Conservation (phyloP, 345 rosid species). For the Angophora floribunda region DNA sequence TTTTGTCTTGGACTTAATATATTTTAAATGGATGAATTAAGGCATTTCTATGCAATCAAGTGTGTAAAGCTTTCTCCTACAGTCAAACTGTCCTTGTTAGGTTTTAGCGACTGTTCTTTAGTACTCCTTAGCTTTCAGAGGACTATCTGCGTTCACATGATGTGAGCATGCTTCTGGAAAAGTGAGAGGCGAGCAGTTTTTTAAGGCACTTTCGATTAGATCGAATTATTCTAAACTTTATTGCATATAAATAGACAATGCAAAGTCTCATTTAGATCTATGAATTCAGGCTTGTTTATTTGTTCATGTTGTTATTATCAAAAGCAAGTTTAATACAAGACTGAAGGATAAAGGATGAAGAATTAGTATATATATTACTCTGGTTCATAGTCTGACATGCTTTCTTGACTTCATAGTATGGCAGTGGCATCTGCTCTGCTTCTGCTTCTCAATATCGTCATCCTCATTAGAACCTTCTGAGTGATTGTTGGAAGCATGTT, state of each 20-base stretch:
- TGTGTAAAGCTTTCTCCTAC: neutral
- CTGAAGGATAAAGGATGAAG: neutral
- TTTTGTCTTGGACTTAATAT: neutral
- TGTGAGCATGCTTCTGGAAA: neutral
- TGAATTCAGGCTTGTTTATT: neutral
- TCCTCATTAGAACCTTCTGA: neutral
- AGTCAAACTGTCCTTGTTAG: neutral
- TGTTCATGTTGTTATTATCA: neutral
- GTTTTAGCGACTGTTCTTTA: neutral
- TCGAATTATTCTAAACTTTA: neutral
- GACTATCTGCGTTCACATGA: neutral
- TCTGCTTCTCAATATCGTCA: neutral
- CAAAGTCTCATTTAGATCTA: neutral
- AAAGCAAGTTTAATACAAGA: neutral
- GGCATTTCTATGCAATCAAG: neutral
- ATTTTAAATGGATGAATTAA: neutral
- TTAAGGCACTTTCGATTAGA: neutral
- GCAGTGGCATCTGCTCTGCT: neutral
- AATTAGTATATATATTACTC: neutral
- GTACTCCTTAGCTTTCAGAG: neutral
- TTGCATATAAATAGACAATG: neutral
- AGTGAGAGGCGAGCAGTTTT: neutral
- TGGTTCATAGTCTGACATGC: neutral
- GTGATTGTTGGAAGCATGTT: neutral
- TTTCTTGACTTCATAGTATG: neutral